Evolutionary conservation across 352 stramenopile species (phyloP).

Genomic region (Phytophthora litchii): DNA sequence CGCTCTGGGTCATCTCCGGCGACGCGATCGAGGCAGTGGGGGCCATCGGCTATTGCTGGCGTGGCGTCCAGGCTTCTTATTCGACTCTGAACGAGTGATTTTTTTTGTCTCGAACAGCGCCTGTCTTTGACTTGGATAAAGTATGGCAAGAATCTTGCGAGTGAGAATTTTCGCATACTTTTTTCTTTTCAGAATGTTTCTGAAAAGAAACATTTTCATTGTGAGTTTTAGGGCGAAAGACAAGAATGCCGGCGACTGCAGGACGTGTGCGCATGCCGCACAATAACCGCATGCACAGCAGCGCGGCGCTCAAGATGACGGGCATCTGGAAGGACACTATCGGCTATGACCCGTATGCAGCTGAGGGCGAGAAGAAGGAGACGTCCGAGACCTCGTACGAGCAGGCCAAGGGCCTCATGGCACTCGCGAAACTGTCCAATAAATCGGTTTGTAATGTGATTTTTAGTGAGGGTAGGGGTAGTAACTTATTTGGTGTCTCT

Average conservation of each 20-base stretch:
- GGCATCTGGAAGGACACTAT: constrained; percentile 98
- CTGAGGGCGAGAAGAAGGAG: constrained; percentile 58
- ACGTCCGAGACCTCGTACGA: constrained; percentile 81
- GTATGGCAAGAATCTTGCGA: background rate
- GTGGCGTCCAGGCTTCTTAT: constrained; percentile 23
- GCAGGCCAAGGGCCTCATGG: constrained; percentile 93
- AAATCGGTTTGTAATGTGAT: constrained; percentile 62
- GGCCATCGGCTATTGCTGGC: constrained; percentile 23
- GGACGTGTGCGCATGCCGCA: constrained; percentile 95
- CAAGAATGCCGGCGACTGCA: constrained; percentile 83
- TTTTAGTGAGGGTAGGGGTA: constrained; percentile 6
- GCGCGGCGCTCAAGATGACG: constrained; percentile 93
- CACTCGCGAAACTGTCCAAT: constrained; percentile 95
- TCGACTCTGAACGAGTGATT: constrained; percentile 14
- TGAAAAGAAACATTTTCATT: constrained; percentile 4
- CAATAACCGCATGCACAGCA: constrained; percentile 97
- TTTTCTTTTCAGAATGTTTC: too few relatives aligned
- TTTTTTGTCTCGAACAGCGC: constrained; percentile 17
- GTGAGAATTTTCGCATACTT: constrained; percentile 11
- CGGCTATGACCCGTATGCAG: constrained; percentile 95
- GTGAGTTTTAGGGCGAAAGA: background rate
- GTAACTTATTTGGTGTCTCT: constrained; percentile 1
- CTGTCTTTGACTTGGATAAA: constrained; percentile 13
- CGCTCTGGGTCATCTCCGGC: constrained; percentile 28
- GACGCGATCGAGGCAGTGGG: constrained; percentile 38